A percentile compares a stretch with the other conserved stretches of the same genome.
Evolutionary conservation across 805 yeast species (phyloP).

Genomic region (Saccharomycopsis babjevae): DNA sequence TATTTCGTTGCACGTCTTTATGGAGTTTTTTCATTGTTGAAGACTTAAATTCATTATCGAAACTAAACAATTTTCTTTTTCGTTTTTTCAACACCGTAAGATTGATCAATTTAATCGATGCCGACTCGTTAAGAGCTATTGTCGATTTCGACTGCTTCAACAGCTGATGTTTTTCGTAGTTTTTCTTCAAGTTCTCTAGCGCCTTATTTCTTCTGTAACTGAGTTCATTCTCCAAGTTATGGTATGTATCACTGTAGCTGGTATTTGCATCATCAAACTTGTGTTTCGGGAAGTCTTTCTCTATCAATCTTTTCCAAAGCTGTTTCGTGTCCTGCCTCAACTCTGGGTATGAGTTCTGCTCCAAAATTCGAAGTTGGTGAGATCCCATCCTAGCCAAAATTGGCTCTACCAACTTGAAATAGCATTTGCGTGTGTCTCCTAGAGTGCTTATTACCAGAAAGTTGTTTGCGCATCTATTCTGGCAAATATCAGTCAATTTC

Average conservation of each 20-base stretch:
- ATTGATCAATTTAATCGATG: constrained; percentile 7
- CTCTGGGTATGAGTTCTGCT: constrained; percentile 4
- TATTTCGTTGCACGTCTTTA: not conserved
- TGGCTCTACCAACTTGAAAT: constrained; percentile 9
- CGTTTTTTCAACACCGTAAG: constrained; percentile 1
- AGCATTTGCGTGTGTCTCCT: constrained; percentile 3
- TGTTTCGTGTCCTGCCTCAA: not conserved
- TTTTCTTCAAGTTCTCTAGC: constrained; percentile 12
- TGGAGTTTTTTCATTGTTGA: constrained; percentile 12
- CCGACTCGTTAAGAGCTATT: constrained; percentile 7
- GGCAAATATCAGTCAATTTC: constrained; percentile 10
- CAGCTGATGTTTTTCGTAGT: constrained; percentile 4
- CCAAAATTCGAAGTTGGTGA: constrained; percentile 8
- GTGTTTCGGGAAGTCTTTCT: constrained; percentile 9
- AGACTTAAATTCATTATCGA: not conserved
- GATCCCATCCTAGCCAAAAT: constrained; percentile 7
- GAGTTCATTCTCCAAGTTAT: not conserved
- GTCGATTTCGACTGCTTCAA: constrained; percentile 3
- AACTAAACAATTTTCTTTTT: constrained; percentile 1
- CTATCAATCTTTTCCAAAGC: constrained; percentile 8
- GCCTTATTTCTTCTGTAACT: constrained; percentile 9
- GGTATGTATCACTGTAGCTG: not conserved
- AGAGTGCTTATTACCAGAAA: constrained; percentile 4
- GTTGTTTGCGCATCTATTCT: not conserved
- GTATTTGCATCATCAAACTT: not conserved